These are phyloP conservation scores for Penicillium angulare DNA, from an alignment of 495 filamentous ascomycete species.

Conservation along the genomic window DNA sequence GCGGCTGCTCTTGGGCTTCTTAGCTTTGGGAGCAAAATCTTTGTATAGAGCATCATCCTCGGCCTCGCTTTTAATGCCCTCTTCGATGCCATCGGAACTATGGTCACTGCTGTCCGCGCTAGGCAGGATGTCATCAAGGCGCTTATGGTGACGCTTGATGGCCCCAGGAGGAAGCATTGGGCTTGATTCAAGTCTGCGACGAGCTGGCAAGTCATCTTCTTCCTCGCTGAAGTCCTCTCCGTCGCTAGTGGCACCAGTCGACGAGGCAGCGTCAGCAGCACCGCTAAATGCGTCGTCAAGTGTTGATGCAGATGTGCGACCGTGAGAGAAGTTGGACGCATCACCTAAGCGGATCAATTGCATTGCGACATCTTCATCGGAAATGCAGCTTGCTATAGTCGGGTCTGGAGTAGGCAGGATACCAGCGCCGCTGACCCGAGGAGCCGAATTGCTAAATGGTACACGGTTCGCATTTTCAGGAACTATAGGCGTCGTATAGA, in stretches of 20 bases:
- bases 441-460: constrained; percentile 43
- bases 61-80: constrained; percentile 52
- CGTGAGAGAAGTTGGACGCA: constrained; percentile 82
- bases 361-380: constrained; percentile 95
- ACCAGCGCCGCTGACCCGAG: constrained; percentile 46
- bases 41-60: constrained; percentile 47
- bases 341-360: constrained; percentile 95
- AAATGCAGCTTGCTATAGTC: constrained; percentile 90
- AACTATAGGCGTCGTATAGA: constrained; percentile 54
- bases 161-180: constrained; percentile 50
- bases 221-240: constrained; percentile 75
- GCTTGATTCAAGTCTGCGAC: constrained; percentile 59
- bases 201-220: constrained; percentile 61
- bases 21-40: constrained; percentile 42
- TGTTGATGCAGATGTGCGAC: constrained; percentile 89
- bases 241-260: constrained; percentile 76
- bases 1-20: constrained; percentile 47
- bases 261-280: constrained; percentile 80
- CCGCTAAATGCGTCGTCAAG: constrained; percentile 89
- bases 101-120: constrained; percentile 69
- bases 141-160: constrained; percentile 54
- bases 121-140: constrained; percentile 59
- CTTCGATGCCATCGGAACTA: constrained; percentile 60
- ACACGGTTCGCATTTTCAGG: constrained; percentile 62
- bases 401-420: constrained; percentile 90